phyloP scores from a whole-genome alignment of 345 rosid genomes.

The Syzygium aqueum region DNA sequence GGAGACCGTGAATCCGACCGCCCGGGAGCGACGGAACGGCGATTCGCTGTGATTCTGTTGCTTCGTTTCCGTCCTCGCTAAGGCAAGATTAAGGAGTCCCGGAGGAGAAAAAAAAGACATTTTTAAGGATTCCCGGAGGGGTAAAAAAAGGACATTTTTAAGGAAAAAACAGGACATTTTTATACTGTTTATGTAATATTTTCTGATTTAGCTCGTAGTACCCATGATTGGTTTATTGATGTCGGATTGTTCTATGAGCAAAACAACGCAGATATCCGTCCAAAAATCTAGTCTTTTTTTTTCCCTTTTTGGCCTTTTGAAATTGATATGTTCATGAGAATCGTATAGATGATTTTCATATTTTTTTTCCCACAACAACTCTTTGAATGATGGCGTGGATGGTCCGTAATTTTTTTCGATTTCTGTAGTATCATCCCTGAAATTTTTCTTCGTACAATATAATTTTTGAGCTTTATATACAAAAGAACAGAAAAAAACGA shows the following conservation, averaged over 20 bases:
- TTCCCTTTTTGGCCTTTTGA: not conserved
- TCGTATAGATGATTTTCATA: not conserved
- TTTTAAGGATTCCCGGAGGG: not conserved
- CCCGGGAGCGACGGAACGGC: not conserved
- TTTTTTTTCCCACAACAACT: not conserved
- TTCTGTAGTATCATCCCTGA: not conserved
- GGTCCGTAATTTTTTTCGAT: not conserved
- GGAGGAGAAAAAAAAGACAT: not conserved
- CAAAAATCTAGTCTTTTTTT: not conserved
- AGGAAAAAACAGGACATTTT: not conserved
- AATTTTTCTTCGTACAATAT: not conserved
- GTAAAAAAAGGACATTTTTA: too few species aligned
- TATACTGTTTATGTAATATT: not conserved
- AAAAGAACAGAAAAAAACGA: not conserved
- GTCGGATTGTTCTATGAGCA: not conserved
- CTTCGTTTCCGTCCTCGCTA: not conserved
- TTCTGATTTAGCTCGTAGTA: not conserved
- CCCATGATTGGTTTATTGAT: not conserved
- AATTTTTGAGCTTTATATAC: not conserved
- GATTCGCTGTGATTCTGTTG: not conserved
- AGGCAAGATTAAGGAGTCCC: not conserved
- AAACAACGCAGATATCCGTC: not conserved
- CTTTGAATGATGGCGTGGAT: not conserved
- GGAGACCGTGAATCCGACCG: not conserved
- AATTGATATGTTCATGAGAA: not conserved